Evolutionary conservation across 345 rosid genomes (phyloP).

Genomic region (Arabis alpina): DNA sequence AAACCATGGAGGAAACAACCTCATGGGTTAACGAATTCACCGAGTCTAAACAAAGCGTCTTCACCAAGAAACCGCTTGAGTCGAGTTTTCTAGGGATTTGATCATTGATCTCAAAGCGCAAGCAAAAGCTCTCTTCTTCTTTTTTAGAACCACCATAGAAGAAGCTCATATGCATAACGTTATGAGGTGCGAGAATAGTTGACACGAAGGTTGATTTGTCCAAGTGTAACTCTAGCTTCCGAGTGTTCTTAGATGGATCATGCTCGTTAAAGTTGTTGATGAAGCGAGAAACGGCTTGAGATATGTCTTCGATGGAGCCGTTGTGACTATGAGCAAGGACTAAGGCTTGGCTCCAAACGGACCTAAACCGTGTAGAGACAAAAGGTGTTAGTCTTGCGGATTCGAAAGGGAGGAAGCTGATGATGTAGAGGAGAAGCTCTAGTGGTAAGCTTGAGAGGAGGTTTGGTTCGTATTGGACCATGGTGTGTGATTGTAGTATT

Average conservation of each 20-base stretch:
- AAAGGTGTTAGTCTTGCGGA: slow-evolving; percentile 60
- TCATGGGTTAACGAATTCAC: slow-evolving; percentile 51
- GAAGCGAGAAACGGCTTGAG: slow-evolving; percentile 46
- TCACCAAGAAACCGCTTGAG: slow-evolving; percentile 48
- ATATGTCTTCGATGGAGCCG: slow-evolving; percentile 49
- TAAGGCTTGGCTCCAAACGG: slow-evolving; percentile 53
- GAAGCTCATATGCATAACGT: slow-evolving; percentile 48
- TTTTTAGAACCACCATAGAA: slow-evolving; percentile 30
- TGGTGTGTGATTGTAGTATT: slow-evolving; percentile 9
- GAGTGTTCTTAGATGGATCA: slow-evolving; percentile 48
- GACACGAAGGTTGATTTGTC: slow-evolving; percentile 43
- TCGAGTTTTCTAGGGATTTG: slow-evolving; percentile 30
- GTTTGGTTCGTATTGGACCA: slow-evolving; percentile 42
- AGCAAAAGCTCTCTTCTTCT: slow-evolving; percentile 43
- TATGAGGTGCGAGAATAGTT: slow-evolving; percentile 52
- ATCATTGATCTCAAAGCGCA: slow-evolving; percentile 47
- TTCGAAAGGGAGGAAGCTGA: slow-evolving; percentile 60
- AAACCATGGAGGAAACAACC: slow-evolving; percentile 53
- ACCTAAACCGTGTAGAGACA: slow-evolving; percentile 55
- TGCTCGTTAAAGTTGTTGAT: slow-evolving; percentile 55
- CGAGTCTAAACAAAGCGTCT: slow-evolving; percentile 54
- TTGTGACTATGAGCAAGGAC: slow-evolving; percentile 46
- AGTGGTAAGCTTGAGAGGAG: slow-evolving; percentile 57
- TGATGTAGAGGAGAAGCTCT: slow-evolving; percentile 59
- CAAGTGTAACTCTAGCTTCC: slow-evolving; percentile 53